Conservation (phyloP, 140 eudicot species). For the Senecio squalidus region DNA sequence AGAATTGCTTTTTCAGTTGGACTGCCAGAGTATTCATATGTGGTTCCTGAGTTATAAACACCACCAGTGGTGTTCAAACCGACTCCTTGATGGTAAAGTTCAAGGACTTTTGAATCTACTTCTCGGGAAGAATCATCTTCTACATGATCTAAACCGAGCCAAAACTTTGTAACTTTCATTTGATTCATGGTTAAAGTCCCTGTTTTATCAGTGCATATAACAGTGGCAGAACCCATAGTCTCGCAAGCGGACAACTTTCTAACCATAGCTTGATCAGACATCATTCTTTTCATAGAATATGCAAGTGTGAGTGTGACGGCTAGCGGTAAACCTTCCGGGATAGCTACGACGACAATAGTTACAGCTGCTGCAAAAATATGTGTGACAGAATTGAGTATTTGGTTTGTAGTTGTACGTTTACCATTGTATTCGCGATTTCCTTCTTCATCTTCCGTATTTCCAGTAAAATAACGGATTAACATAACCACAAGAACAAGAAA, state of each 20-base stretch:
- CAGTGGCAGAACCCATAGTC: slow-evolving; percentile 71
- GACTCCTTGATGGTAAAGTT: slow-evolving; percentile 45
- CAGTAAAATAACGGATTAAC: slow-evolving; percentile 39
- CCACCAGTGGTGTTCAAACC: slow-evolving; percentile 56
- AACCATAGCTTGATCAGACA: slow-evolving; percentile 60
- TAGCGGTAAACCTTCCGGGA: slow-evolving; percentile 56
- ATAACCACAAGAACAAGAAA: slow-evolving; percentile 40
- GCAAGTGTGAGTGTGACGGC: slow-evolving; percentile 58
- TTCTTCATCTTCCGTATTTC: slow-evolving; percentile 30
- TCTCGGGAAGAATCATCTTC: slow-evolving; percentile 10
- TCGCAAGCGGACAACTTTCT: slow-evolving; percentile 66
- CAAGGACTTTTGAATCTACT: slow-evolving; percentile 13
- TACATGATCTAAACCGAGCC: slow-evolving; percentile 38
- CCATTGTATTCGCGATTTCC: slow-evolving; percentile 38
- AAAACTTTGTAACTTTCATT: slow-evolving; percentile 57
- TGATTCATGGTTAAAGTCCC: slow-evolving; percentile 57
- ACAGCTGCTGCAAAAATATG: slow-evolving; percentile 45
- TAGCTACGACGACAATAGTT: slow-evolving; percentile 44
- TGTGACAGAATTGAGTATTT: slow-evolving; percentile 35
- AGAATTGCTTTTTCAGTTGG: slow-evolving; percentile 74
- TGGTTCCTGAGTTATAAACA: slow-evolving; percentile 16
- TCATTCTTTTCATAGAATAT: slow-evolving; percentile 66
- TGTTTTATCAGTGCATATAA: slow-evolving; percentile 64
- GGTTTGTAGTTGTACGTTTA: slow-evolving; percentile 22
- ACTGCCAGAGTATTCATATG: slow-evolving; percentile 44